Percentiles rank a stretch among this genome's conserved stretches.
Conservation (phyloP, 805 yeast genomes). For the Helenozyma rhizophorensis region DNA sequence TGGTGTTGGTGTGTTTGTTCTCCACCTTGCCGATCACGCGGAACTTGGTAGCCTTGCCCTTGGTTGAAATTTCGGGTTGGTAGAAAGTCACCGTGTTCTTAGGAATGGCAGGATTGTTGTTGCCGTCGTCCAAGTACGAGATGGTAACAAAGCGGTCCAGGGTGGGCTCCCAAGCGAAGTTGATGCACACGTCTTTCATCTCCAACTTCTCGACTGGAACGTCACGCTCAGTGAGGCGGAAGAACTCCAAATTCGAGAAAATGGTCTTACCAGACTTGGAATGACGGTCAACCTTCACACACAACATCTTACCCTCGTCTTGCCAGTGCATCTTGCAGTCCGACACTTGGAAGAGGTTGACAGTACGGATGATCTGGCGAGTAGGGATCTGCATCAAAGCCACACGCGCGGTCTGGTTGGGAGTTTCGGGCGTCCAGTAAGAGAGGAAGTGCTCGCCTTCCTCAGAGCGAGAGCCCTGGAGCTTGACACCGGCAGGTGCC, state of each 20-base stretch:
- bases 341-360: conserved; percentile 90
- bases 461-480: conserved; percentile 51
- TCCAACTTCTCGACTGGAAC: conserved; percentile 94
- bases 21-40: conserved; percentile 53
- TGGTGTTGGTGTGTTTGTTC: conserved; percentile 64
- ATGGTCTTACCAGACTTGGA: conserved; percentile 91
- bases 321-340: conserved; percentile 95
- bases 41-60: conserved; percentile 52
- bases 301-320: conserved; percentile 72
- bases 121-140: conserved; percentile 55
- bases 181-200: conserved; percentile 80
- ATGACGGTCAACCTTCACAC: conserved; percentile 95
- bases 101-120: conserved; percentile 58
- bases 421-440: conserved; percentile 95
- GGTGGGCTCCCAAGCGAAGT: conserved; percentile 94
- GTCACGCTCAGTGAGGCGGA: conserved; percentile 81
- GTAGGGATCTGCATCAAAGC: conserved; percentile 84
- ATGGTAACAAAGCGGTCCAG: conserved; percentile 83
- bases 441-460: conserved; percentile 67
- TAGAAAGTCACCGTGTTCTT: conserved; percentile 72
- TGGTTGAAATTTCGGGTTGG: conserved; percentile 61
- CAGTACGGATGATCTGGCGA: conserved; percentile 78
- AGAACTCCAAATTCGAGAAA: conserved; percentile 88
- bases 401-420: conserved; percentile 93
- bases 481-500: conserved; percentile 82